phyloP scores from a whole-genome alignment of 2,329 filamentous ascomycete species.

The Exophiala sp. region DNA sequence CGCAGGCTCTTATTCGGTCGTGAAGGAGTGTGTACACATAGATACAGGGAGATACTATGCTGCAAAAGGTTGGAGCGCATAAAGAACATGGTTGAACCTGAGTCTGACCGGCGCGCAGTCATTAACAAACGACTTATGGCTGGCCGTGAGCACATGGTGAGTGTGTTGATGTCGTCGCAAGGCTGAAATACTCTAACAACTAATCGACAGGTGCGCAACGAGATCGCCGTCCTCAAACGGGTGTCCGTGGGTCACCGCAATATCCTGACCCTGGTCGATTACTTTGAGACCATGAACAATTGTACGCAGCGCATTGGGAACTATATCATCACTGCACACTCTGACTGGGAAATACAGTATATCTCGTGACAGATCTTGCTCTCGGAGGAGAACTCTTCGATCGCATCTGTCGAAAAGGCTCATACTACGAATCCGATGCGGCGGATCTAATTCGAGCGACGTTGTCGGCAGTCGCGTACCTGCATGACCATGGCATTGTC shows the following conservation, averaged over 20 bases:
- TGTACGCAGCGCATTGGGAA: slow-evolving; percentile 44
- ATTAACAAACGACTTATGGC: slow-evolving; percentile 99
- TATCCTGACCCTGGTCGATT: slow-evolving; percentile 95
- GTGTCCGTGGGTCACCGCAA: slow-evolving; percentile 99
- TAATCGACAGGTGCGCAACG: slow-evolving; percentile 73
- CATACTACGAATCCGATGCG: slow-evolving; percentile 96
- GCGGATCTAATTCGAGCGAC: slow-evolving; percentile 93
- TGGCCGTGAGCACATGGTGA: slow-evolving; percentile 94
- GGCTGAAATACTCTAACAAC: slow-evolving; percentile 9
- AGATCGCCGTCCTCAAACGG: slow-evolving; percentile 93
- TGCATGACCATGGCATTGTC: slow-evolving; percentile 97
- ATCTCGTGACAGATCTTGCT: slow-evolving; percentile 94
- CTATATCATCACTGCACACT: not conserved
- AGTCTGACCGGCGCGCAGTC: slow-evolving; percentile 46
- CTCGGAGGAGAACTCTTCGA: slow-evolving; percentile 96
- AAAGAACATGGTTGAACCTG: not conserved
- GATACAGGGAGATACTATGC: slow-evolving; percentile 98
- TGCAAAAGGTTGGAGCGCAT: slow-evolving; percentile 59
- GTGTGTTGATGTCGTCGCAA: not conserved
- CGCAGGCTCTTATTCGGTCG: slow-evolving; percentile 94
- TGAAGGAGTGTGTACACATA: slow-evolving; percentile 98
- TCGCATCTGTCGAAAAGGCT: slow-evolving; percentile 96
- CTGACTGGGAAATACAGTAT: slow-evolving; percentile 54
- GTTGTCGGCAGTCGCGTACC: slow-evolving; percentile 93
- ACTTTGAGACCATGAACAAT: slow-evolving; percentile 99